Evolutionary conservation across 306 rosid genomes (phyloP).

Genomic region (Psophocarpus tetragonolobus): DNA sequence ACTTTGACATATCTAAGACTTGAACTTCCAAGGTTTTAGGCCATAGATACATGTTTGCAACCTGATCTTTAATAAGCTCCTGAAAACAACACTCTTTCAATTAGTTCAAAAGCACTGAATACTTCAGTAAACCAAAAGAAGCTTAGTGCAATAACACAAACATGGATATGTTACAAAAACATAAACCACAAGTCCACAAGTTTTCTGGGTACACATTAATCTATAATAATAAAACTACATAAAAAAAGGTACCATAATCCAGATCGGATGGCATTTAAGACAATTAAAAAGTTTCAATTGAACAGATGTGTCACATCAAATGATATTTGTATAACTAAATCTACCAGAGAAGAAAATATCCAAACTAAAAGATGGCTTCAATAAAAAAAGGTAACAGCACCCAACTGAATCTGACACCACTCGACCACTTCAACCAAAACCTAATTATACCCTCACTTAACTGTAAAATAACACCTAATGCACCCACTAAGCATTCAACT

Average conservation of each 20-base stretch:
- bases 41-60: constrained; percentile 93
- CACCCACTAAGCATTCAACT: background rate
- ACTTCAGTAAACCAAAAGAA: constrained; percentile 26
- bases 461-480: constrained; percentile 16
- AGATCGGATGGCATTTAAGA: constrained; percentile 4
- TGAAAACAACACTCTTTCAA: constrained; percentile 37
- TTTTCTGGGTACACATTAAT: background rate
- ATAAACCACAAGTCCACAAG: background rate
- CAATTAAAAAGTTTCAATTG: constrained; percentile 12
- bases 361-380: constrained; percentile 6
- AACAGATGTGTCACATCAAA: constrained; percentile 6
- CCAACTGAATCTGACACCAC: constrained; percentile 26
- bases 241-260: background rate
- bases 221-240: background rate
- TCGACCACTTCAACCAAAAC: background rate
- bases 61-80: constrained; percentile 85
- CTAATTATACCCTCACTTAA: background rate
- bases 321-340: background rate
- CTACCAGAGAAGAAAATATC: background rate
- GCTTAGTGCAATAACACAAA: background rate
- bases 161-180: background rate
- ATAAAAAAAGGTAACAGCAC: background rate
- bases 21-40: constrained; percentile 85
- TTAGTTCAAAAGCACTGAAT: constrained; percentile 26
- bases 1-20: constrained; percentile 74